Percentiles rank a stretch among this genome's conserved stretches.
phyloP scores from a whole-genome alignment of 441 rosid genomes.

The Adansonia madagascariensis region DNA sequence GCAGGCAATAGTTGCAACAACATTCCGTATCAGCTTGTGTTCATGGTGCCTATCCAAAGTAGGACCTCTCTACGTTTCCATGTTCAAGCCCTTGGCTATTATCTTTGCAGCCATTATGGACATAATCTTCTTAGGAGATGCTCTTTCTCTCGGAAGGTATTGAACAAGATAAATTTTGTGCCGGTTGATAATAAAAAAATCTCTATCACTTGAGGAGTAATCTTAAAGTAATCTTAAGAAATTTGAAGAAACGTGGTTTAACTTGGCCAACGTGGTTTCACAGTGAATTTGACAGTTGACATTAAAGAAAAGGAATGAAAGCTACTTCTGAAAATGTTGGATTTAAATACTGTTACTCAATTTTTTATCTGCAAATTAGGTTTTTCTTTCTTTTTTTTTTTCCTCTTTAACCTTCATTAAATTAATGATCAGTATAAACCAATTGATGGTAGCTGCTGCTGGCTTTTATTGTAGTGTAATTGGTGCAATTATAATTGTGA shows the following conservation, averaged over 20 bases:
- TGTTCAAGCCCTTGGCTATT: slow-evolving; percentile 50
- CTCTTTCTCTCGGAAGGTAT: slow-evolving; percentile 46
- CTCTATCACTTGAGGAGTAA: neutral
- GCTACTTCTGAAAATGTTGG: neutral
- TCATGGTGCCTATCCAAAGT: slow-evolving; percentile 38
- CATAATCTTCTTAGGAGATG: slow-evolving; percentile 37
- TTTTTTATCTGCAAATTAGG: neutral
- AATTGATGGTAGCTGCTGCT: neutral
- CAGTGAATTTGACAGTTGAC: neutral
- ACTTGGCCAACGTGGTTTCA: neutral
- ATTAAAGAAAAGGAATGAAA: neutral
- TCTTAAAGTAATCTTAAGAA: neutral
- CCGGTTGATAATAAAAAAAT: neutral
- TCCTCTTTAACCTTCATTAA: neutral
- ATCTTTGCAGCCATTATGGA: slow-evolving; percentile 37
- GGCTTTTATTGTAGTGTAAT: slow-evolving; percentile 35
- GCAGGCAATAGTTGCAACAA: slow-evolving; percentile 33
- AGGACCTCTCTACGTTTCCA: slow-evolving; percentile 46
- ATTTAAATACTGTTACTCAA: neutral
- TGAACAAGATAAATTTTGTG: neutral
- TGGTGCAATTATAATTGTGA: slow-evolving; percentile 40
- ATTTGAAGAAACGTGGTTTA: neutral
- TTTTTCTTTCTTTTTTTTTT: no score
- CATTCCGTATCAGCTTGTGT: slow-evolving; percentile 20
- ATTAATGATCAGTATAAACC: neutral